Base-by-base conservation (phyloP, 176 grass and related monocot genomes). In the Cenchrus fungigraminus region DNA sequence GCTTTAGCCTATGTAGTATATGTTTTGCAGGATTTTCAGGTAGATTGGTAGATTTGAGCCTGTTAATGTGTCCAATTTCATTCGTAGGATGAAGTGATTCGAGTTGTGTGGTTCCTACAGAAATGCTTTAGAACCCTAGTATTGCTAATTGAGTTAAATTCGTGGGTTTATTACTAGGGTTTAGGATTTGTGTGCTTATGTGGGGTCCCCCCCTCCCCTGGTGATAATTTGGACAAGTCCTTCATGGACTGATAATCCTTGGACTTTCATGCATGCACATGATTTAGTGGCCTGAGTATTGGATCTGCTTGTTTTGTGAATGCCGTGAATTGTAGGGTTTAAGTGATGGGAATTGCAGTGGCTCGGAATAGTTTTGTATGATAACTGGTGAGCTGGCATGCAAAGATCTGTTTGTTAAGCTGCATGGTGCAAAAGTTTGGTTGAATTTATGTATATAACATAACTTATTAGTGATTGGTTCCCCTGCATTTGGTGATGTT, bases 291-390 rank as follows among this genome's bases (percentile, higher is more conserved):
- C 57, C 71, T 68, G 25, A 68, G 67, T 74, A 65, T 74, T 51
- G 61, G 63, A 80, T 85, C 45, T 80, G 42, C 5, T 85, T 59
- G 34, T 20, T 50, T 70, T 34, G 1, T 42, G 51, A 77, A 75
- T 85, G 14, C 76, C 7, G 31, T 73, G 76, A 71, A 64, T 59
- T 58, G 11, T 84, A 79, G 46, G 37, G 68, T 57, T 84, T 34
- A 49, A 73, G 47, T 66, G 16, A 79, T 66, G 58, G 19, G 3
- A 65, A 58, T 16, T 60, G 25, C 61, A 60, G 61, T 63, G n/a
- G 43, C 13, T 53, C 2, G 25, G 42, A 74, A 77, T 47, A 4
- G 5, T 77, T 19, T 77, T 19, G n/a, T 61, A n/a, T 69, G n/a
- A 57, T 43, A 67, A 8, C 4, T 61, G 54, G 4, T 49, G 65